Conservation (phyloP, 1,139 yeast genomes). For the Candida sojae region DNA sequence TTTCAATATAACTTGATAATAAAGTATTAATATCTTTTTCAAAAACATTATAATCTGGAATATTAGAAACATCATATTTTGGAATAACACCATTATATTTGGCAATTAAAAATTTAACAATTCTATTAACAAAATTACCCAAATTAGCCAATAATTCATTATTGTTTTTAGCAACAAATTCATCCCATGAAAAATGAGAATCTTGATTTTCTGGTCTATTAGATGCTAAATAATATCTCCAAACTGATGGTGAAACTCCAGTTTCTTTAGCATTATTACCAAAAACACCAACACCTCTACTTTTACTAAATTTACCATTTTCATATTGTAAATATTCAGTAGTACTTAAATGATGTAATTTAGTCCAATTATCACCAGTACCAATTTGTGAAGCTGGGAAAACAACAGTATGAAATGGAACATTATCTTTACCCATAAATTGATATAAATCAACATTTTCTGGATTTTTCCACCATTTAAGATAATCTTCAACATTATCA, state of each 20-base stretch:
- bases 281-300: constrained; percentile 95
- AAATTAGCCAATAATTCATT: constrained; percentile 90
- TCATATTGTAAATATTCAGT: constrained; percentile 97
- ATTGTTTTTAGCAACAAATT: constrained; percentile 91
- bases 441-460: constrained; percentile 83
- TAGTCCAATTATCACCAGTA: constrained; percentile 87
- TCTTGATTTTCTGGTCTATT: constrained; percentile 95
- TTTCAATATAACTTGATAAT: constrained; percentile 60
- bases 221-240: constrained; percentile 94
- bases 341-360: constrained; percentile 85
- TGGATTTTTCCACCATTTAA: constrained; percentile 89
- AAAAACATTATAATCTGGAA: constrained; percentile 53
- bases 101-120: constrained; percentile 85
- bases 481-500: constrained; percentile 60
- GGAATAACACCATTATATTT: constrained; percentile 93
- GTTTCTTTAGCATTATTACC: constrained; percentile 97
- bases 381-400: constrained; percentile 94
- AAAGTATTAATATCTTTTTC: constrained; percentile 62
- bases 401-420: constrained; percentile 97
- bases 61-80: constrained; percentile 44
- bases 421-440: constrained; percentile 99
- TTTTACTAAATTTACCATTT: constrained; percentile 96
- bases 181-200: constrained; percentile 96
- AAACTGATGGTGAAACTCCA: constrained; percentile 87
- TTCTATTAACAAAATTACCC: constrained; percentile 95